Base-by-base conservation (phyloP, 176 grass and related monocot species). In the Tuctoria greenei region DNA sequence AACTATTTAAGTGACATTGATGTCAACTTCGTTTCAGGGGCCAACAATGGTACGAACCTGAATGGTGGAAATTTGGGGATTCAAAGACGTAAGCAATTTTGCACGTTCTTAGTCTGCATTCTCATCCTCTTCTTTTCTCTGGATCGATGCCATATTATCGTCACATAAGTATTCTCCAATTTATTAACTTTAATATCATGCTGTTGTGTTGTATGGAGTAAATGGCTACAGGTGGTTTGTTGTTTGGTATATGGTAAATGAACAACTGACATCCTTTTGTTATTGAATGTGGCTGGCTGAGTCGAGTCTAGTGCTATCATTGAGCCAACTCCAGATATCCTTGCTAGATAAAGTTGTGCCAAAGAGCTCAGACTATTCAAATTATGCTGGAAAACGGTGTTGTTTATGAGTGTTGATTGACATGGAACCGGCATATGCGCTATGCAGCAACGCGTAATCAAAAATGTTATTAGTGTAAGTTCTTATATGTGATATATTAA, bases 1-100 rank as follows among this genome's bases (percentile, higher is more conserved):
- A 7, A 34, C 18, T 20, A 79, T 50, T 49, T 28, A 81, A 73
- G 36, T 26, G 46, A 37, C 35, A 36, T 55, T 80, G 9, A 41
- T 61, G n/a, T 8, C 25, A 57, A 55, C 47, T 68, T 72, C 12
- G 47, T 93, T 89, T 44, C 82, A 95, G 95, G 85, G 89, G 83
- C 18, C 90, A 90, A 82, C 95, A 88, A 74, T 99, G 95, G 95
- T 99, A 92, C 64, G 95, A 99, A 80, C 95, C 95, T 59, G 95
- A 99, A 60, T 99, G 95, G 95, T 99, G 91, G 95, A 99, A 99
- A 86, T 99, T 99, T 84, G 95, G 95, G 82, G 95, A 99, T 77
- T 77, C 89, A 57, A 99, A 95, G 81, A 66, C 77, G 95, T 99
- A 67, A 92, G 90, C 82, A 81, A 78, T 74, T 44, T 76, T 12